Base-by-base conservation (phyloP, 495 filamentous ascomycete genomes). In the Evernia prunastri region DNA sequence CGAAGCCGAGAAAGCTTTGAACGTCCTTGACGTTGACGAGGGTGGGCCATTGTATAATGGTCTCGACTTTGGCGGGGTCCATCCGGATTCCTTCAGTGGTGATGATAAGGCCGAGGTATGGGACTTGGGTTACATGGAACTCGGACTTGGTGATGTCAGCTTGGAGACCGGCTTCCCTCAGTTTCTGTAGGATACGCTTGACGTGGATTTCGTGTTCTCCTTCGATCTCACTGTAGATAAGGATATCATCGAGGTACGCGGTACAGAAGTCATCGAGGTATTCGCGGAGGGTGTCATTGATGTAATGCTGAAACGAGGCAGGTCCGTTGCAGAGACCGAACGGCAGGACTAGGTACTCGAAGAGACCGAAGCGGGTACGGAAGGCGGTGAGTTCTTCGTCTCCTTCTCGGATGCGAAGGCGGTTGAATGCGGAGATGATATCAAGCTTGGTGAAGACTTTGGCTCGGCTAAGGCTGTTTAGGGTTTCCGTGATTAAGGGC, bases 361-460 rank as follows among this genome's bases (percentile, higher is more conserved):
- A 79, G 1, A 72, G 51, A 0, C 70, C 68, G 33, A 70, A 73
- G n/a, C 62, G 27, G 0, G 70, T 78, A 17, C 63, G 31, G 63
- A 80, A 80, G 1, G 66, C 72, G 0, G 70, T 81, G 40, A 73
- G 69, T 65, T 65, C 76, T 51, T 79, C 69, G 18, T 74, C 56
- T 0, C 66, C 68, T 47, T 67, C 43, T 13, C 59, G 31, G 0
- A 80, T 75, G 0, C 72, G 15, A 0, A 62, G 27, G 1, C 20
- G 27, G n/a, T 62, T 62, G n/a, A 62, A 62, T 5, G 37, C 60
- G 12, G 18, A 31, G 0, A 62, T 62, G 13, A 81, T 72, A 63
- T 83, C 73, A 0, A 83, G 53, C 64, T 81, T 81, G 0, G 67
- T 83, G 61, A 77, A 23, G 17, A 71, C 64, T 37, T 68, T 73